These are phyloP conservation scores for Coniferiporia sulphurascens DNA, from an alignment of 1,284 basidiomycete species.

Conservation along the genomic window DNA sequence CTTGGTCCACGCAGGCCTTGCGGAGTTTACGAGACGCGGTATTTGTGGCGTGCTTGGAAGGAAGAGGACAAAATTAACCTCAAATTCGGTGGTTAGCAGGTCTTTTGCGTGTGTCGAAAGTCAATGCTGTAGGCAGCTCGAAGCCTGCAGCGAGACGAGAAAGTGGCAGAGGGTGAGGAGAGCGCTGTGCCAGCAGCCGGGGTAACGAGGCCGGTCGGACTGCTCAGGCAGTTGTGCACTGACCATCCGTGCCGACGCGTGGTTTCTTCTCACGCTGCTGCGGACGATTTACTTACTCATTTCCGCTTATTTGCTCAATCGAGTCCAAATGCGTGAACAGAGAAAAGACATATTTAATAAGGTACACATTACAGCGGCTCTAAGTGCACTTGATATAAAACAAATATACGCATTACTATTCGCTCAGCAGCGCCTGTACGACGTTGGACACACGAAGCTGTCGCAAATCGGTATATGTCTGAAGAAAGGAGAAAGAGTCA, in stretches of 20 bases:
- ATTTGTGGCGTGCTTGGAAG: too few relatives aligned
- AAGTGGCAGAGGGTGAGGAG: neutral
- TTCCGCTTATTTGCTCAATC: too few relatives aligned
- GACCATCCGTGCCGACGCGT: neutral
- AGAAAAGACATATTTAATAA: neutral
- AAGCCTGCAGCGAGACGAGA: neutral
- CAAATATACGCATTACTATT: slow-evolving; percentile 34
- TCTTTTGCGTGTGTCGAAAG: neutral
- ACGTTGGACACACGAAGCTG: slow-evolving; percentile 90
- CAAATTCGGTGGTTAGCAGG: neutral
- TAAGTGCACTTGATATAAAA: too few relatives aligned
- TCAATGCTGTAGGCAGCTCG: neutral
- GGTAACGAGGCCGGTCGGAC: too few relatives aligned
- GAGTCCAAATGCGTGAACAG: too few relatives aligned
- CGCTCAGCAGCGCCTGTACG: slow-evolving; percentile 82
- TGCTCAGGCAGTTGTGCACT: too few relatives aligned
- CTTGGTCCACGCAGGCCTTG: too few relatives aligned
- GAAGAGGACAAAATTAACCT: too few relatives aligned
- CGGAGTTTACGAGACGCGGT: too few relatives aligned
- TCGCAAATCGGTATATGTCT: slow-evolving; percentile 93
- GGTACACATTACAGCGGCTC: neutral
- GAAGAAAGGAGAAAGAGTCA: slow-evolving; percentile 19
- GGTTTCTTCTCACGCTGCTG: too few relatives aligned
- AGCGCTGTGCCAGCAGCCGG: slow-evolving; percentile 15
- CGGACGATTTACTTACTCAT: too few relatives aligned